Evolutionary conservation across 2,329 filamentous ascomycete genomes (phyloP).

Genomic region (Juglanconis oblonga): DNA sequence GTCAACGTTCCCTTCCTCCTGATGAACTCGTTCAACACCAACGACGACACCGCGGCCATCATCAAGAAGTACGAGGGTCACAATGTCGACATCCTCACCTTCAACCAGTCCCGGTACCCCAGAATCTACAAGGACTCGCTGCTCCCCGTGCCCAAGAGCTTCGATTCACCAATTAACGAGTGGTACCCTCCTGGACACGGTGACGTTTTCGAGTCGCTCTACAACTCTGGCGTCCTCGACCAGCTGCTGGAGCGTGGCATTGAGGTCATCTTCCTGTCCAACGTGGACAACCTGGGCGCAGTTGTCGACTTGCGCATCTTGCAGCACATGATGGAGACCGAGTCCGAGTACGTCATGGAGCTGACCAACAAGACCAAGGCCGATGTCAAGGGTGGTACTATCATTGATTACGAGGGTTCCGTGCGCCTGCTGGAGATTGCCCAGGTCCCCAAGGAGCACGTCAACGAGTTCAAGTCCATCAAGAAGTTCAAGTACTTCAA

Average conservation of each 20-base stretch:
- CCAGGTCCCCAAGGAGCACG: conserved; percentile 99
- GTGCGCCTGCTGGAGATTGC: conserved; percentile 97
- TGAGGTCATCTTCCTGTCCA: conserved; percentile 98
- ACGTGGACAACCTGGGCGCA: conserved; percentile 96
- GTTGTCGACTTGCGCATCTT: conserved; percentile 97
- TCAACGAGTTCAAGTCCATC: conserved; percentile 99
- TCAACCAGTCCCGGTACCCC: conserved; percentile 99
- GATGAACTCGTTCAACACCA: conserved; percentile 99
- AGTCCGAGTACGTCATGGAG: conserved; percentile 99
- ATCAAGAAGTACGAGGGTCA: conserved; percentile 99
- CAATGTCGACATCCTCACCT: conserved; percentile 98
- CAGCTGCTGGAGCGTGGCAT: conserved; percentile 93
- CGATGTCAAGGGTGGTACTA: conserved; percentile 99
- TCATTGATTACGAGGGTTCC: conserved; percentile 98
- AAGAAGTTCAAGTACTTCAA: conserved; percentile 99
- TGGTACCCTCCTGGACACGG: conserved; percentile 99
- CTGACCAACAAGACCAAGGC: conserved; percentile 99
- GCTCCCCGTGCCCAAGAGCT: conserved; percentile 88
- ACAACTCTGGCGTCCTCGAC: conserved; percentile 98
- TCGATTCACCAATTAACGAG: conserved; percentile 83
- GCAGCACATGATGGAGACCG: conserved; percentile 98
- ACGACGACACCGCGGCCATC: conserved; percentile 95
- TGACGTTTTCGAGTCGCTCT: conserved; percentile 99
- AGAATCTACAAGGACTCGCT: conserved; percentile 98
- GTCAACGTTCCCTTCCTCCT: conserved; percentile 97